phyloP scores from a whole-genome alignment of 768 basidiomycete species.

The Vishniacozyma victoriae region DNA sequence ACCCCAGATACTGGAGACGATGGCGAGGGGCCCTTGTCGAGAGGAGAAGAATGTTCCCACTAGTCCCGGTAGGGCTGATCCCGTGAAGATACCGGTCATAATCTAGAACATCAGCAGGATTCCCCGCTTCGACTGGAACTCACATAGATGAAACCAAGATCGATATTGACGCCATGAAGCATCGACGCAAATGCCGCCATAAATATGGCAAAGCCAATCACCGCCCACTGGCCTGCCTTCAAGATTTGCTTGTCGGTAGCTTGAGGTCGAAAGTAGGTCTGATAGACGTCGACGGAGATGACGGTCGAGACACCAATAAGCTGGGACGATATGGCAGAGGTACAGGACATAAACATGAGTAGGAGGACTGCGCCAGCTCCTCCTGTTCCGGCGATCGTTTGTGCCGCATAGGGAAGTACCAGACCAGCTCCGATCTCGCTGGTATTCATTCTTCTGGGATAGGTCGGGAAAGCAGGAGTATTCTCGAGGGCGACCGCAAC shows the following conservation, averaged over 20 bases:
- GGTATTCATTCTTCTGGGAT: too few species aligned
- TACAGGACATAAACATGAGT: conserved; percentile 77
- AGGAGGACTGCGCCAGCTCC: conserved; percentile 71
- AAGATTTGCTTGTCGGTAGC: conserved; percentile 57
- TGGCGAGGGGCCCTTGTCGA: too few species aligned
- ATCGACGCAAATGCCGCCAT: background rate
- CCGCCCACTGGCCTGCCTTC: conserved; percentile 25
- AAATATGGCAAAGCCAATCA: background rate
- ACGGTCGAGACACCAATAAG: conserved; percentile 73
- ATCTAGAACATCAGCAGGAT: too few species aligned
- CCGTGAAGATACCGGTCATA: too few species aligned
- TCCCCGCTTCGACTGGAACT: too few species aligned
- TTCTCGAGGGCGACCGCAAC: conserved; percentile 70
- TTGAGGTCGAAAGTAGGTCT: conserved; percentile 68
- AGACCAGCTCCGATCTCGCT: conserved; percentile 82
- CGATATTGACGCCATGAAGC: background rate
- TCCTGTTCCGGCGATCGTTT: conserved; percentile 69
- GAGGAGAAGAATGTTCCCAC: too few species aligned
- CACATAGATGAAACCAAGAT: too few species aligned
- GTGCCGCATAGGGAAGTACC: conserved; percentile 62
- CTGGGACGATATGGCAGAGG: conserved; percentile 74
- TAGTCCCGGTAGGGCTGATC: too few species aligned
- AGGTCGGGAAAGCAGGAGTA: conserved; percentile 49
- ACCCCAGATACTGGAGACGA: too few species aligned
- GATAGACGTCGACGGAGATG: conserved; percentile 44